Evolutionary conservation across 1,284 basidiomycete species (phyloP), one percentile per base, ranked within the genome.

Genomic region (Austropuccinia psidii): DNA sequence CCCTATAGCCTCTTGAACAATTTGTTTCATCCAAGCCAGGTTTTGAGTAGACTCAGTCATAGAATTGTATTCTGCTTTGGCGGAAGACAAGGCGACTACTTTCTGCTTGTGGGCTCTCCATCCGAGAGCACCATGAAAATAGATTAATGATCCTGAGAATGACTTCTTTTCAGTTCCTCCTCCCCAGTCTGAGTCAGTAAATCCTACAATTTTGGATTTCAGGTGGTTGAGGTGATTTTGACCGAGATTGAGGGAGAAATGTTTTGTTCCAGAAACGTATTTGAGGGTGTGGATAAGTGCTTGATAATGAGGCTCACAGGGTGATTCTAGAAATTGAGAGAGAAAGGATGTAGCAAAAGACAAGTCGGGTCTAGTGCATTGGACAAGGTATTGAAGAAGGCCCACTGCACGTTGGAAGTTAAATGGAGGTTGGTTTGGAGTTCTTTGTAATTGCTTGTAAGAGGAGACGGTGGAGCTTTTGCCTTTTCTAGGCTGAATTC

Each of bases 21-120:
- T n/a, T n/a, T n/a, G n/a, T n/a, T n/a, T n/a, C n/a, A n/a, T n/a
- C n/a, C n/a, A n/a, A n/a, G n/a, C n/a, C n/a, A n/a, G n/a, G n/a
- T n/a, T n/a, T n/a, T n/a, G n/a, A n/a, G n/a, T n/a, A n/a, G n/a
- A n/a, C n/a, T n/a, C n/a, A n/a, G n/a, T n/a, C n/a, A n/a, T n/a
- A n/a, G n/a, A n/a, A n/a, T n/a, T n/a, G n/a, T n/a, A 39, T 62
- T 62, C 24, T 4, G n/a, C 41, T 62, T 62, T 41, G 7, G 60
- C 43, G n/a, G 60, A 43, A 24, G 60, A 62, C 9, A 62, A 41
- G 9, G 60, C 24, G 15, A 39, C 50, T n/a, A 24, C 33, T 27
- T 45, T 62, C 41, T 62, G 60, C 13, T 39, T 62, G 21, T 47
- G 37, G 39, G 33, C 31, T 29, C 39, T 9, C 60, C 60, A 62